Conservation (phyloP, 805 yeast species). For the Candida montana region DNA sequence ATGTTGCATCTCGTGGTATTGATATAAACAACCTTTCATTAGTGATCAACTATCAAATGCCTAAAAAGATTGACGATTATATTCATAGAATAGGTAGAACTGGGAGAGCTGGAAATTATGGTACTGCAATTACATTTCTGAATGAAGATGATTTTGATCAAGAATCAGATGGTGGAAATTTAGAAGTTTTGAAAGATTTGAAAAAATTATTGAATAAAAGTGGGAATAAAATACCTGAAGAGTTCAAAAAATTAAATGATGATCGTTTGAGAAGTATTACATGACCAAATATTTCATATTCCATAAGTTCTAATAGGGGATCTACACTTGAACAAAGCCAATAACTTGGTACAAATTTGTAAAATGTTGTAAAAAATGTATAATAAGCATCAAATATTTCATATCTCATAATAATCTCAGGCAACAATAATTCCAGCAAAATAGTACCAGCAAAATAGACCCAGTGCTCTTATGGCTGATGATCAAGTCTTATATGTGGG, state of each 20-base stretch:
- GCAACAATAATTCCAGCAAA: too few relatives aligned
- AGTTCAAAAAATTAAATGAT: slow-evolving; percentile 15
- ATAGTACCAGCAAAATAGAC: too few relatives aligned
- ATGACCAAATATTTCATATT: background rate
- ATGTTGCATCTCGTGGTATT: slow-evolving; percentile 93
- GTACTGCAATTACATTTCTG: slow-evolving; percentile 71
- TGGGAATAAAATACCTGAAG: slow-evolving; percentile 19
- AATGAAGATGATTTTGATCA: slow-evolving; percentile 50
- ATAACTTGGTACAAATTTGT: too few relatives aligned
- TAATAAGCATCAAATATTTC: too few relatives aligned
- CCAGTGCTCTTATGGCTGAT: too few relatives aligned
- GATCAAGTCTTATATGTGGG: too few relatives aligned
- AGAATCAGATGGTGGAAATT: slow-evolving; percentile 36
- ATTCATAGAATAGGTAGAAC: slow-evolving; percentile 95
- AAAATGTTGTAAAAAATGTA: too few relatives aligned
- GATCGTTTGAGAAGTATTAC: slow-evolving; percentile 8
- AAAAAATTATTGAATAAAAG: slow-evolving; percentile 18
- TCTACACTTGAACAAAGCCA: too few relatives aligned
- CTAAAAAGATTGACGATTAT: slow-evolving; percentile 72
- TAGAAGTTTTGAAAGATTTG: slow-evolving; percentile 22
- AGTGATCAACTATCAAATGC: slow-evolving; percentile 84
- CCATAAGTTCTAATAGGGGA: too few relatives aligned
- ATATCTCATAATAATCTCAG: too few relatives aligned
- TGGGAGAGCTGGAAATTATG: slow-evolving; percentile 86
- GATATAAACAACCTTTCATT: slow-evolving; percentile 84